Base-by-base conservation (phyloP, 148 eudicot species). In the Chenopodium quinoa region DNA sequence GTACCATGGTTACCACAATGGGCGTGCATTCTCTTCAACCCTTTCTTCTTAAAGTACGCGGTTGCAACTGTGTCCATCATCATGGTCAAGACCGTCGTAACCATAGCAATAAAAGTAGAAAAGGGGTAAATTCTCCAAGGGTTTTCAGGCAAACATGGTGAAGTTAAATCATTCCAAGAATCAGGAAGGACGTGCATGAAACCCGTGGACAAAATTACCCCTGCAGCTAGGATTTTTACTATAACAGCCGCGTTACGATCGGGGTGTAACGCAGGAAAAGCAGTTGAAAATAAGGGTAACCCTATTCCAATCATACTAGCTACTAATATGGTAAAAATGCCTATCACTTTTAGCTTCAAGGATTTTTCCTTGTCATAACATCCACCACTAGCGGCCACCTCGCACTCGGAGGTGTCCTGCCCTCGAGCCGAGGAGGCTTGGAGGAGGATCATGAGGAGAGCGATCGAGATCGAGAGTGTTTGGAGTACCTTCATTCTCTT, bases 161-260 rank as follows among this genome's bases (percentile, higher is more conserved):
- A 84, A 3, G 87, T 89, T n/a, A 89, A 37, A 46, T 82, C 54
- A 12, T 82, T 71, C 87, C 88, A 87, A 10, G 91, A 88, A 70
- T 87, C 90, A 1, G 90, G 90, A 2, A 89, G 64, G 16, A 87
- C 88, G 76, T 89, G 90, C 81, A 89, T 86, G 83, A 87, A 89
- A 4, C 88, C 91, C 2, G 88, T 89, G 20, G 90, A 84, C 27
- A 87, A 71, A 31, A 87, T 89, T 8, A 89, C 91, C 46, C 91
- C 90, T 7, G 91, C 83, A 0, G 90, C 91, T 8, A 89, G 66
- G 7, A 86, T 81, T 52, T 89, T 89, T 48, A 87, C 86, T 52
- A 89, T 74, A 9, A 87, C 62, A 16, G 89, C 83, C 8, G 87
- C 25, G 14, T 77, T 83, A 9, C 84, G 54, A 17, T 89, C 89